Base-by-base conservation (phyloP, 805 yeast species). In the Saccharomycopsis babjevae region DNA sequence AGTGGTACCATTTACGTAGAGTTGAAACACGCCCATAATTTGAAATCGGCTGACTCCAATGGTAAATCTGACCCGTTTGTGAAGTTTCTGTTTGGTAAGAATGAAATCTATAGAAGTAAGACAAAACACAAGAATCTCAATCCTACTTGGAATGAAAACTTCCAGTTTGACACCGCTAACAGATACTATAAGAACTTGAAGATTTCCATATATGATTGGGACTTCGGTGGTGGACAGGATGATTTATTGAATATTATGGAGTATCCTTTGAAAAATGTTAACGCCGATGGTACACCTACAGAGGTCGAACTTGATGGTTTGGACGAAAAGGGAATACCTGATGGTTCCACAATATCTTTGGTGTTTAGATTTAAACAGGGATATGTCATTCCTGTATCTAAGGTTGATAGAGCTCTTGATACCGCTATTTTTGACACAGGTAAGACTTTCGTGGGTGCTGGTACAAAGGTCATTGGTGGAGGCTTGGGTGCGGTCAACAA, bases 11-110 rank as follows among this genome's bases (percentile, higher is more conserved):
- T 93, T 66, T 78, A 77, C 25, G 78, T 91, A 40, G 82, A 79
- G 36, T 77, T 89, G 4, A 66, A 84, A 54, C 76, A 78, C 57
- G 98, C 94, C 2, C 79, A 79, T 16, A 81, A 82, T 58, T 78
- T 94, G 62, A 83, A 86, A 46, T 80, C 97, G 15, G 96, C 92
- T n/a, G 99, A 94, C 73, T 77, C 88, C 36, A 86, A 86, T 67
- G 98, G 98, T 57, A 87, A 88, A 71, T 89, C 97, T 2, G 99
- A 94, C 74, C 99, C 99, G 60, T 93, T 84, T 71, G 79, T 84
- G 62, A 81, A 84, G 68, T 84, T 78, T 68, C 69, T 89, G 67
- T 84, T 92, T 73, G 85, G 85, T 50, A 79, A 79, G 59, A 82
- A 82, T 36, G 71, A 74, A 39, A 77, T 88, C 62, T 84, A 76